Evolutionary conservation across 2,329 filamentous ascomycete species (phyloP).

Genomic region (Botrytis medusae): DNA sequence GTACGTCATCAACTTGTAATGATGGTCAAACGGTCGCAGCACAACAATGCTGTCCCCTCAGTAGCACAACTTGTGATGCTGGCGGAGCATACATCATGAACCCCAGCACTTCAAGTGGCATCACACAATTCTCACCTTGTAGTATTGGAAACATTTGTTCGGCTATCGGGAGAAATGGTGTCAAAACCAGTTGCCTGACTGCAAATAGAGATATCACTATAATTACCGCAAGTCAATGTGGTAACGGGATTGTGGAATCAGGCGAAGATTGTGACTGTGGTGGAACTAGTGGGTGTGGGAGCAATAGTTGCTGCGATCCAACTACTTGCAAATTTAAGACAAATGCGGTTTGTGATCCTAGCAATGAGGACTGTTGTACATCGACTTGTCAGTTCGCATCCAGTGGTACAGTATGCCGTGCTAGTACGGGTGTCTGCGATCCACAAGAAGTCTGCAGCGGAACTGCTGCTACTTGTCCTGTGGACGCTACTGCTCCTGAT

Average conservation of each 20-base stretch:
- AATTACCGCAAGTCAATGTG: slow-evolving; percentile 81
- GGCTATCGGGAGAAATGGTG: slow-evolving; percentile 72
- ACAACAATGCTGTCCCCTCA: slow-evolving; percentile 79
- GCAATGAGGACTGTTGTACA: slow-evolving; percentile 81
- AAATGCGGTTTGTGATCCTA: slow-evolving; percentile 71
- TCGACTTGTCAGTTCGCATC: slow-evolving; percentile 64
- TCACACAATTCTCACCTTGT: slow-evolving; percentile 82
- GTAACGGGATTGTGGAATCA: slow-evolving; percentile 93
- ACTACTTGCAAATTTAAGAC: slow-evolving; percentile 80
- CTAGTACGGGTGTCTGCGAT: slow-evolving; percentile 79
- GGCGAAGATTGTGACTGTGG: slow-evolving; percentile 98
- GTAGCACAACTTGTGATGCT: slow-evolving; percentile 68
- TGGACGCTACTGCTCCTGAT: slow-evolving; percentile 67
- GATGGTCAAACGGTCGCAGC: slow-evolving; percentile 59
- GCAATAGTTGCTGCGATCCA: slow-evolving; percentile 81
- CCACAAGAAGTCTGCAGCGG: slow-evolving; percentile 82
- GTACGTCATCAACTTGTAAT: slow-evolving; percentile 65
- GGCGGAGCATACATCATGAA: slow-evolving; percentile 90
- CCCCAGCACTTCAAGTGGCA: slow-evolving; percentile 72
- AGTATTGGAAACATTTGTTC: slow-evolving; percentile 92
- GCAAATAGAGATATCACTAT: slow-evolving; percentile 82
- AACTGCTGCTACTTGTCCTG: slow-evolving; percentile 68
- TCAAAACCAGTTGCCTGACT: slow-evolving; percentile 75
- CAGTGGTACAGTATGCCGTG: slow-evolving; percentile 73
- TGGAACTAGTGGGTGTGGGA: slow-evolving; percentile 66